These are phyloP conservation scores for Dioszegia hungarica DNA, from an alignment of 768 basidiomycete genomes.

Conservation along the genomic window DNA sequence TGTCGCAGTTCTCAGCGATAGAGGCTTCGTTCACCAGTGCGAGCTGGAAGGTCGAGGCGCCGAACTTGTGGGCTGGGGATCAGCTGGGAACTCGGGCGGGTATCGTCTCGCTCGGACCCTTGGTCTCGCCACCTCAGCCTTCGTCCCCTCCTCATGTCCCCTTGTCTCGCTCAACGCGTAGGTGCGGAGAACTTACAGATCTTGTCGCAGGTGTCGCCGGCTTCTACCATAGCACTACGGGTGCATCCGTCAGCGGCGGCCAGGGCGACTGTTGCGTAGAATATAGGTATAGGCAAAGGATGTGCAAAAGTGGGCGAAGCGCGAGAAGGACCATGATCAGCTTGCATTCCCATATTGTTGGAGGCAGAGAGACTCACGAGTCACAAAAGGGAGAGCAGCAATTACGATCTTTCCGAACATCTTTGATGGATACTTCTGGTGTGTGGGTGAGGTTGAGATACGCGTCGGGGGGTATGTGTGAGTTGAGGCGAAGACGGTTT, in stretches of 20 bases:
- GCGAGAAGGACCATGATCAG: background rate
- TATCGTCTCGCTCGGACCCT: background rate
- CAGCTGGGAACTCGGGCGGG: background rate
- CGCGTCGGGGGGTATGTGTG: background rate
- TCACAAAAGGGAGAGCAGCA: slow-evolving; percentile 54
- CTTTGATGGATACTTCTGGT: background rate
- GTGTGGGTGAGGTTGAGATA: background rate
- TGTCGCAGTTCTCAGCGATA: slow-evolving; percentile 59
- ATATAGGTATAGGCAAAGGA: slow-evolving; percentile 3
- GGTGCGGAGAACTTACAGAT: slow-evolving; percentile 55
- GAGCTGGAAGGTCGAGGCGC: slow-evolving; percentile 64
- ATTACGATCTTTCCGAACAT: slow-evolving; percentile 45
- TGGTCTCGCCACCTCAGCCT: background rate
- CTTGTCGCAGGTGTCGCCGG: slow-evolving; percentile 62
- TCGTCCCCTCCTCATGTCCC: no score
- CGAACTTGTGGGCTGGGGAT: slow-evolving; percentile 34
- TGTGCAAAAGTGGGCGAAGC: background rate
- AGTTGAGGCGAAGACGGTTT: background rate
- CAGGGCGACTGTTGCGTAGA: slow-evolving; percentile 17
- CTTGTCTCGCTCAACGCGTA: no score
- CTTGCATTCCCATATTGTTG: background rate
- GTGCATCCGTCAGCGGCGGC: slow-evolving; percentile 53
- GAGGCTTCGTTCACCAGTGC: slow-evolving; percentile 57
- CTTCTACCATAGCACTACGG: slow-evolving; percentile 59
- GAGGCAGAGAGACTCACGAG: slow-evolving; percentile 49